These are phyloP conservation scores for Chloromonas sp. DNA, from an alignment of 163 green algal genomes.

Conservation along the genomic window DNA sequence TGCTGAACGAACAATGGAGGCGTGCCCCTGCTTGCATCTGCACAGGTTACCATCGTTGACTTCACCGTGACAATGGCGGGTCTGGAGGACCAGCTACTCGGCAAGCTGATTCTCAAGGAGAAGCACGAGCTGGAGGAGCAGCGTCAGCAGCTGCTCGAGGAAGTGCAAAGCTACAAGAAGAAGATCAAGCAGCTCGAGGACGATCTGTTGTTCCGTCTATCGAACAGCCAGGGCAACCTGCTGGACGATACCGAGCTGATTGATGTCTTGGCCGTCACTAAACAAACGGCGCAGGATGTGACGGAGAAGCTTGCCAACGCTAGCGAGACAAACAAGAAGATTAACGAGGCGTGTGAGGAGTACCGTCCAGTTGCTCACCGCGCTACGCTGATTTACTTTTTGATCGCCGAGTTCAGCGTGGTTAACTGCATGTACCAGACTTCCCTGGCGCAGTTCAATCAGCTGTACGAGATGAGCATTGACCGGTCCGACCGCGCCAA, in stretches of 20 bases:
- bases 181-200: slow-evolving; percentile 93
- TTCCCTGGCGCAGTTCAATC: slow-evolving; percentile 78
- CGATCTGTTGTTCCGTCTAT: slow-evolving; percentile 81
- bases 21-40: background rate
- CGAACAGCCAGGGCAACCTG: slow-evolving; percentile 78
- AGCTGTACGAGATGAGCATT: slow-evolving; percentile 84
- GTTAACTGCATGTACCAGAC: slow-evolving; percentile 97
- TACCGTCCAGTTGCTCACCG: slow-evolving; percentile 84
- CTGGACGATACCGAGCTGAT: slow-evolving; percentile 95
- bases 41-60: slow-evolving; percentile 79
- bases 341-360: slow-evolving; percentile 92
- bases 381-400: slow-evolving; percentile 88
- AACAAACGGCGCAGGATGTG: slow-evolving; percentile 86
- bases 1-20: background rate
- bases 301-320: slow-evolving; percentile 79
- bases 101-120: slow-evolving; percentile 91
- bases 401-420: slow-evolving; percentile 82
- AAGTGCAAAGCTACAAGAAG: slow-evolving; percentile 87
- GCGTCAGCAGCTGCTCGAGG: slow-evolving; percentile 78
- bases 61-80: slow-evolving; percentile 90
- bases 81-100: slow-evolving; percentile 94
- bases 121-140: slow-evolving; percentile 93
- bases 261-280: slow-evolving; percentile 87
- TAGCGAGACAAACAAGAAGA: slow-evolving; percentile 82
- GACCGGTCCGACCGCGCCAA: slow-evolving; percentile 74